Conservation (phyloP, 345 rosid species). For the Laguncularia racemosa region DNA sequence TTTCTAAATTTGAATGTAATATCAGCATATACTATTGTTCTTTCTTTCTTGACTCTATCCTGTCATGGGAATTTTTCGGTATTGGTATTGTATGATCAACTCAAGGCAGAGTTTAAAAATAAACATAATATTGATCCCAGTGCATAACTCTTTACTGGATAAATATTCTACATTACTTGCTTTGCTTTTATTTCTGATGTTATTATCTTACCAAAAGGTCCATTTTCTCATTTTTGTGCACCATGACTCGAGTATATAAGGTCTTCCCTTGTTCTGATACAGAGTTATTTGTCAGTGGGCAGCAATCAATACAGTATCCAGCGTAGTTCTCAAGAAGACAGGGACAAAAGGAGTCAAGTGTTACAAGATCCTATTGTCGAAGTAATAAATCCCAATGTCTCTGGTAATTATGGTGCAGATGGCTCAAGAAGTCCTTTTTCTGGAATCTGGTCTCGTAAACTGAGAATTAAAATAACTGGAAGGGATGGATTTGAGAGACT, state of each 20-base stretch:
- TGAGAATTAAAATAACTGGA: constrained; percentile 81
- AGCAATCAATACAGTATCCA: constrained; percentile 38
- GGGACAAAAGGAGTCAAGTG: constrained; percentile 36
- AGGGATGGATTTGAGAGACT: constrained; percentile 80
- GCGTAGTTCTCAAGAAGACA: constrained; percentile 41
- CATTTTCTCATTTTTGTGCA: neutral
- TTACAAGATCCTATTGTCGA: constrained; percentile 60
- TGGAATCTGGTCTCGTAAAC: constrained; percentile 70
- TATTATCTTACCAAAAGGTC: no score
- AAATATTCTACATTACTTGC: no score
- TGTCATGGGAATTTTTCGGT: no score
- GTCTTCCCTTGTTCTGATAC: constrained; percentile 3
- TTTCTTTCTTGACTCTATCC: neutral
- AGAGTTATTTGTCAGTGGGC: constrained; percentile 32
- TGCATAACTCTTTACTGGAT: no score
- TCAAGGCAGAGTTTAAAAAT: no score
- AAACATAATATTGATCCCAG: no score
- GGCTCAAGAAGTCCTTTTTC: constrained; percentile 60
- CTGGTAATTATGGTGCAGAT: constrained; percentile 46
- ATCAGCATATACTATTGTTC: neutral
- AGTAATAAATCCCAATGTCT: constrained; percentile 76
- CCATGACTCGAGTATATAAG: neutral
- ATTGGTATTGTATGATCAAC: no score
- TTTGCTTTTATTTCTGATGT: no score
- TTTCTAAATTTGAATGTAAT: neutral